Evolutionary conservation across 495 filamentous ascomycete species (phyloP).

Genomic region (Penicillium goetzii): DNA sequence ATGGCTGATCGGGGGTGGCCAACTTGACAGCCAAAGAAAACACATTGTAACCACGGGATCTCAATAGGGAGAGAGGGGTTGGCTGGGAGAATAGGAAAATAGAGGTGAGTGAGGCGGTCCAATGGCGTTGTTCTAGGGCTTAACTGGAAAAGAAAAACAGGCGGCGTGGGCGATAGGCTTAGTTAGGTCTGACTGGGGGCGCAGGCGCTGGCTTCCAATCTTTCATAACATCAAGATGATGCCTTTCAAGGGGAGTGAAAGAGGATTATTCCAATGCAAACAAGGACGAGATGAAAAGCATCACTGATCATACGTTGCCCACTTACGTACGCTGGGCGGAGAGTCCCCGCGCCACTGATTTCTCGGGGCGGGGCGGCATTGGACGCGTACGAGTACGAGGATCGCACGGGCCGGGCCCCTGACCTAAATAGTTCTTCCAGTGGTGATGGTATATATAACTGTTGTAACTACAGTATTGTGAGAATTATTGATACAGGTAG

Average conservation of each 20-base stretch:
- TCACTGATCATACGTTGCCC: slow-evolving; percentile 18
- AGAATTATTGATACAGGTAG: neutral
- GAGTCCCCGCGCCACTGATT: slow-evolving; percentile 22
- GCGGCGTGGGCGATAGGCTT: neutral
- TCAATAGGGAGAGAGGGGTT: neutral
- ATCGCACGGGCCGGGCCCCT: slow-evolving; percentile 18
- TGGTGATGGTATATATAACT: neutral
- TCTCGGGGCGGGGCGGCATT: slow-evolving; percentile 32
- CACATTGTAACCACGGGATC: neutral
- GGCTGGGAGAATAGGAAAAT: neutral
- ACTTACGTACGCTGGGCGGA: slow-evolving; percentile 31
- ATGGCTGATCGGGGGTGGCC: neutral
- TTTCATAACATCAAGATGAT: neutral
- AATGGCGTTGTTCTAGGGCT: neutral
- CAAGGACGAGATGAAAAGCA: neutral
- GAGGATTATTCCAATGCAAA: neutral
- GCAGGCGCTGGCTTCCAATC: neutral
- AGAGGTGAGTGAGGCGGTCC: neutral
- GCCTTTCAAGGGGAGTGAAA: neutral
- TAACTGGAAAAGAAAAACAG: neutral
- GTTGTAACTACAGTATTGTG: neutral
- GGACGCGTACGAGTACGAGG: slow-evolving; percentile 37
- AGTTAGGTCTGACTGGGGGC: neutral
- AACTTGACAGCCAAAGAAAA: neutral
- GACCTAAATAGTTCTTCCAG: neutral